Conservation (phyloP, 805 yeast species). For the Myxozyma neotropica region DNA sequence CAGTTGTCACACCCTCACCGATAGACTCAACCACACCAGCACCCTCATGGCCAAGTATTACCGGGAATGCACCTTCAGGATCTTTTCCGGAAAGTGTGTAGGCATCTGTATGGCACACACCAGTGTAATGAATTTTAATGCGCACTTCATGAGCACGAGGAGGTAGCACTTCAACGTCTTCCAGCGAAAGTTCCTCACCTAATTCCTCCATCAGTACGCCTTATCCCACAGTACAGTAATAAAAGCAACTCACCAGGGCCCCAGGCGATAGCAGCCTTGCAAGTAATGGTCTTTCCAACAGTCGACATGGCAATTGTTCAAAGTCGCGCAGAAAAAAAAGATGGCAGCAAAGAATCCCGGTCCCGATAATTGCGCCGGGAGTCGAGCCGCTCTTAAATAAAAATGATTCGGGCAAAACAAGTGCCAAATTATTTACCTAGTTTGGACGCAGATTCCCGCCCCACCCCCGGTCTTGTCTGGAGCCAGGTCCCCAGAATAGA, state of each 20-base stretch:
- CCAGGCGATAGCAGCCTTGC: constrained; percentile 98
- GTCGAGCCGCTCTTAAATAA: constrained; percentile 2
- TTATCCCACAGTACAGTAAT: not conserved
- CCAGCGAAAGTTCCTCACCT: constrained; percentile 65
- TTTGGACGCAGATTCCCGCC: constrained; percentile 1
- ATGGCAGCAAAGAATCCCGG: not conserved
- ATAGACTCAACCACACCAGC: constrained; percentile 95
- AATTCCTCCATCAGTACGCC: not conserved
- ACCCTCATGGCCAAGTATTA: constrained; percentile 94
- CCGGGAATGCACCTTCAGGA: constrained; percentile 96
- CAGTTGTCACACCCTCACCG: constrained; percentile 91
- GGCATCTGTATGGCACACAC: constrained; percentile 98
- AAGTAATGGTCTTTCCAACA: constrained; percentile 56
- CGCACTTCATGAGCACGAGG: constrained; percentile 98
- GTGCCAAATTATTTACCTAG: not conserved
- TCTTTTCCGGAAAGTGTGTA: constrained; percentile 92
- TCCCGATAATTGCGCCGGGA: not conserved
- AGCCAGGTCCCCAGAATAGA: not conserved
- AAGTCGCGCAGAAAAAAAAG: not conserved
- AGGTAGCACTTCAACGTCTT: constrained; percentile 85
- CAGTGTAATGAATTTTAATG: constrained; percentile 81
- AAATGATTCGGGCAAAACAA: not conserved
- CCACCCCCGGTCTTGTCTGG: not conserved
- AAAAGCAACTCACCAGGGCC: constrained; percentile 68
- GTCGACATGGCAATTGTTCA: constrained; percentile 37